Conservation (phyloP, 768 basidiomycete genomes). For the Leccinum variicolor region DNA sequence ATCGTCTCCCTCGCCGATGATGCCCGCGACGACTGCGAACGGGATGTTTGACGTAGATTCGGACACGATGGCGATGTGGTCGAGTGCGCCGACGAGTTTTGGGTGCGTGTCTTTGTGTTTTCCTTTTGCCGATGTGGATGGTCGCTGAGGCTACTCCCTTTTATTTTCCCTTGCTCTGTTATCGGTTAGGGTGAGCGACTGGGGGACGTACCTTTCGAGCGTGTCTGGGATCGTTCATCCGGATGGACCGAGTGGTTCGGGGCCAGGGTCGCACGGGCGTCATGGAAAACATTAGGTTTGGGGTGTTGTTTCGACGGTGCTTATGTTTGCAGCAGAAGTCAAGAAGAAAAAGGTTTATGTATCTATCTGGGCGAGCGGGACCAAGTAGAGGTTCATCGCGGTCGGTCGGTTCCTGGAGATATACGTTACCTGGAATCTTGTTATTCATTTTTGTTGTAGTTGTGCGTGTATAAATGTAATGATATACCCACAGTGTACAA, state of each 20-base stretch:
- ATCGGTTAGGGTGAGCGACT: constrained; percentile 35
- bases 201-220: constrained; percentile 37
- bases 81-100: constrained; percentile 54
- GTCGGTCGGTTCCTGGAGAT: not conserved
- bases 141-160: not conserved
- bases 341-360: too few species aligned
- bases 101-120: constrained; percentile 43
- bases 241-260: constrained; percentile 6
- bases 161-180: not conserved
- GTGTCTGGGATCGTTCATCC: constrained; percentile 25
- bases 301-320: not conserved
- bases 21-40: too few species aligned
- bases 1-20: too few species aligned
- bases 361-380: too few species aligned
- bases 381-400: too few species aligned
- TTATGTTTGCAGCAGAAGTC: not conserved
- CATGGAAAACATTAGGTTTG: not conserved
- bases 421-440: not conserved
- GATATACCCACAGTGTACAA: too few species aligned
- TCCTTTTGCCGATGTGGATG: not conserved
- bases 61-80: constrained; percentile 57
- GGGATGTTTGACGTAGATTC: too few species aligned
- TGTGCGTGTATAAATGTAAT: too few species aligned
- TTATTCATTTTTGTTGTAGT: not conserved
- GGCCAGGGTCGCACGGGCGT: constrained; percentile 1